A percentile compares a stretch with the other conserved stretches of the same genome.
Evolutionary conservation across 2,329 filamentous ascomycete genomes (phyloP).

Genomic region (Pseudogymnoascus sp.): DNA sequence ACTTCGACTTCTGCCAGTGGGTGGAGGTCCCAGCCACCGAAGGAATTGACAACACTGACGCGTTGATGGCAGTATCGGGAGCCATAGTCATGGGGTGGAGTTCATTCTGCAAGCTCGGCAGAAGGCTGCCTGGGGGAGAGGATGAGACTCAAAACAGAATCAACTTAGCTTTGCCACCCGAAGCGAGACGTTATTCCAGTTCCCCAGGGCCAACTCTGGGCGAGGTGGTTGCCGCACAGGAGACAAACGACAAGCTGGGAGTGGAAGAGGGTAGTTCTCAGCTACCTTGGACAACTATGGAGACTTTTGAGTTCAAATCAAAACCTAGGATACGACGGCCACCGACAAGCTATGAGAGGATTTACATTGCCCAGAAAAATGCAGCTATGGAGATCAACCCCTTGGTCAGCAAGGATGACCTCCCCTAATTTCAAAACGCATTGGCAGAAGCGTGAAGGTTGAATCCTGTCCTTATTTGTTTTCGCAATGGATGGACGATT

Average conservation of each 20-base stretch:
- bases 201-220: not conserved
- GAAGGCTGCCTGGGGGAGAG: not conserved
- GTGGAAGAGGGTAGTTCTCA: not conserved
- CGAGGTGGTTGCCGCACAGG: not conserved
- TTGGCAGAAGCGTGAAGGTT: not conserved
- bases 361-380: too few relatives aligned
- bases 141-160: not conserved
- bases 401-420: not conserved
- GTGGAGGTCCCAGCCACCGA: conserved; percentile 11
- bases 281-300: not conserved
- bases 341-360: too few relatives aligned
- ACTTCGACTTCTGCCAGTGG: conserved; percentile 9
- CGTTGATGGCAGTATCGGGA: conserved; percentile 14
- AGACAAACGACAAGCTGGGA: not conserved
- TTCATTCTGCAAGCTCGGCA: not conserved
- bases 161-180: not conserved
- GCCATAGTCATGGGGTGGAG: not conserved
- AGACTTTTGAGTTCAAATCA: not conserved
- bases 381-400: too few relatives aligned
- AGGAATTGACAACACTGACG: conserved; percentile 23
- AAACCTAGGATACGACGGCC: too few relatives aligned
- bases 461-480: not conserved
- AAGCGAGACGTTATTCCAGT: not conserved
- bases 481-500: not conserved
- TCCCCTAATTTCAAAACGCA: not conserved